Base-by-base conservation (phyloP, 2,329 filamentous ascomycete genomes). In the Ampelomyces quisqualis region DNA sequence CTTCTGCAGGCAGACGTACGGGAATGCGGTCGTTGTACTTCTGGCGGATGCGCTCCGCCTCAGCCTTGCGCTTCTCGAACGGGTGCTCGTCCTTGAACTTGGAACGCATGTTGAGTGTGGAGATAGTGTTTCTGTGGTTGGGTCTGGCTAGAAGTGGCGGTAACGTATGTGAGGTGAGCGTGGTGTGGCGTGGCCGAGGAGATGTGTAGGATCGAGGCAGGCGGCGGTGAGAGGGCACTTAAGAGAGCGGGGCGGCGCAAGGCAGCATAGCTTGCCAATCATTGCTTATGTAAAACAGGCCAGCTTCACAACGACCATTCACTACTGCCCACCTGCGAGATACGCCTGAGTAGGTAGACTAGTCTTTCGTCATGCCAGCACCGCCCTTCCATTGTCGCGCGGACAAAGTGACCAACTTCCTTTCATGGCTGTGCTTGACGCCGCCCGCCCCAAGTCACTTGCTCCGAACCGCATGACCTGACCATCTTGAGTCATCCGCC, bases 81-180 rank as follows among this genome's bases (percentile, higher is more conserved):
- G 89, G 90, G 74, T 97, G 93, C 83, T 97, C 93, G 85, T 98
- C 93, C 90, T 98, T 98, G 76, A 98, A 98, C 84, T 97, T 97
- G 80, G 89, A 95, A 70, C 90, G 87, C 90, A 96, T 96, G 79
- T 43, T 58, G 52, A 36, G 37, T 38, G 32, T 35, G 36, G 27
- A 52, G 32, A 35, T 23, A 19, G 28, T 36, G 38, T 22, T 42
- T 40, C 35, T 34, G 47, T 44, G 36, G 40, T 17, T 45, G 47
- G 50, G 28, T 47, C 40, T 48, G 44, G 41, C 39, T 37, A 19
- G 24, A 15, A 19, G 38, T 28, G 43, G 28, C 39, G 37, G 14
- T 33, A 18, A 36, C 8, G 10, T 22, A 14, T 24, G 24, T 20
- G 39, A 38, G 38, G 39, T 34, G 46, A 38, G 49, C 22, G 42